A percentile compares a stretch with the other conserved stretches of the same genome.
phyloP scores from a whole-genome alignment of 495 filamentous ascomycete genomes.

The Lepidopterella palustris region DNA sequence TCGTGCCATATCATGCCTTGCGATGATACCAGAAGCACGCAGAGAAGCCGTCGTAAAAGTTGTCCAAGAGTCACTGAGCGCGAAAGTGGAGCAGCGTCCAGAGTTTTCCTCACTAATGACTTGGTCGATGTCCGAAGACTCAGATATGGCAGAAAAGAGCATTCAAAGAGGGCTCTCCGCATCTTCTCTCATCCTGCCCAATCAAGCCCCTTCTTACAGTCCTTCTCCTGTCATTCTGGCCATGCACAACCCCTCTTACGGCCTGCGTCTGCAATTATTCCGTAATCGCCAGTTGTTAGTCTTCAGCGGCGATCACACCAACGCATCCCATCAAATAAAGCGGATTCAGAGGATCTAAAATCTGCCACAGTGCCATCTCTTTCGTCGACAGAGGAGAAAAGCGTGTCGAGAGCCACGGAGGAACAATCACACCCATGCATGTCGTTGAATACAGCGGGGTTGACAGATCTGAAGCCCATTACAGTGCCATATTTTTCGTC shows the following conservation, averaged over 20 bases:
- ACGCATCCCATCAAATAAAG: no score
- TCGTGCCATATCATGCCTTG: conserved; percentile 16
- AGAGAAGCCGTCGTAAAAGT: conserved; percentile 12
- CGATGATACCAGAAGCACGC: conserved; percentile 19
- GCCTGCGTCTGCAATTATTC: conserved; percentile 6
- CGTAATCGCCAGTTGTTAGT: conserved; percentile 6
- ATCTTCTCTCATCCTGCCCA: conserved; percentile 3
- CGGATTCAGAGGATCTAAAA: no score
- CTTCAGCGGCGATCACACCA: no score
- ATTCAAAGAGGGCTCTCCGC: conserved; percentile 10
- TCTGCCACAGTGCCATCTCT: no score
- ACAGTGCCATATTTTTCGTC: no score
- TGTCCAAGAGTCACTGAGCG: conserved; percentile 16
- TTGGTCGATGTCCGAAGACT: conserved; percentile 5
- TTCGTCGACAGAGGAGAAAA: no score
- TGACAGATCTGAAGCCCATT: no score
- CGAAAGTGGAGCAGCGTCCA: conserved; percentile 16
- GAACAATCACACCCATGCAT: no score
- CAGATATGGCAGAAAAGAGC: conserved; percentile 11
- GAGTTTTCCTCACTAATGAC: conserved; percentile 11
- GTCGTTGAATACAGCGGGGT: no score
- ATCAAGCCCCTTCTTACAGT: conserved; percentile 3
- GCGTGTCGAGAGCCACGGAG: no score
- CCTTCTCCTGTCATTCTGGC: no score
- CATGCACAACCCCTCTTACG: no score